Conservation (phyloP, 352 stramenopile genomes). For the Pythium sukuiense region DNA sequence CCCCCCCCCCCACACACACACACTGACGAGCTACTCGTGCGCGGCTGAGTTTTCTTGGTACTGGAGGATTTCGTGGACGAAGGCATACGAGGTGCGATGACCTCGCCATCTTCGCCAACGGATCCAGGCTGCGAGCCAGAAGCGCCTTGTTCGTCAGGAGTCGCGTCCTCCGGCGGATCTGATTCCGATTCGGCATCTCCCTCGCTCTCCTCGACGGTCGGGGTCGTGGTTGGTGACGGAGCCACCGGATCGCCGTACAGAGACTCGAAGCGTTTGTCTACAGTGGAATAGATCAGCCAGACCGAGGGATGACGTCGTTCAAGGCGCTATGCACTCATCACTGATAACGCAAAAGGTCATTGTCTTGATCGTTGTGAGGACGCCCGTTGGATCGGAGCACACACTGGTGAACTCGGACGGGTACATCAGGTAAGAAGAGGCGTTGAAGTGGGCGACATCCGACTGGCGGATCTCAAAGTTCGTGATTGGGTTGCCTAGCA, state of each 20-base stretch:
- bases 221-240: neutral
- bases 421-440: neutral
- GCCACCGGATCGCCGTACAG: neutral
- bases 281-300: neutral
- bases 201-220: neutral
- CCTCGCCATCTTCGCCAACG: neutral
- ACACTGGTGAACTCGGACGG: neutral
- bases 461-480: constrained; percentile 1
- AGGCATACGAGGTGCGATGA: neutral
- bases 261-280: neutral
- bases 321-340: no score
- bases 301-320: neutral
- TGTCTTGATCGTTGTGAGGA: neutral
- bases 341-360: neutral
- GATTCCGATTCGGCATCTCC: neutral
- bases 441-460: neutral
- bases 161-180: neutral
- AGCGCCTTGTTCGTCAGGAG: no score
- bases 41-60: no score
- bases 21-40: no score
- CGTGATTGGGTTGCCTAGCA: neutral
- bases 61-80: no score
- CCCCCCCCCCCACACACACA: no score
- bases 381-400: neutral
- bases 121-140: neutral